These are phyloP conservation scores for Lanmaoa pseudosensibilis DNA, from an alignment of 768 basidiomycete species.

Conservation along the genomic window DNA sequence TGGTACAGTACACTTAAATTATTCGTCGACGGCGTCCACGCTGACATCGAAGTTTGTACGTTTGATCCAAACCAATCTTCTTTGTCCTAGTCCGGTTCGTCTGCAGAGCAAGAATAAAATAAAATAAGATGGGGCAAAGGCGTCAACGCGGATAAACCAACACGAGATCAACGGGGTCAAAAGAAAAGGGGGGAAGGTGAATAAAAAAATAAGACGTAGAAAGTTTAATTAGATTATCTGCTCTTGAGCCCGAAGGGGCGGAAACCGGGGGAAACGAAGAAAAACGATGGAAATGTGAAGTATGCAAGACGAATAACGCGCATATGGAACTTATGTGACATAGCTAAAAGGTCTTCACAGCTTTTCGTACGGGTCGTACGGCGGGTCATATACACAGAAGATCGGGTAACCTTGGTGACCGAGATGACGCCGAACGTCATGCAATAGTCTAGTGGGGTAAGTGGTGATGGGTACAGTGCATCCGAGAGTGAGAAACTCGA, in stretches of 20 bases:
- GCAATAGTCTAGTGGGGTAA: not conserved
- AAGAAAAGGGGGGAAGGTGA: not conserved
- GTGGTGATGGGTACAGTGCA: not conserved
- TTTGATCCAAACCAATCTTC: not conserved
- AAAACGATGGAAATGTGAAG: not conserved
- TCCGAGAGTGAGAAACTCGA: not conserved
- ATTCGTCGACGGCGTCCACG: not conserved
- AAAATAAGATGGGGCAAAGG: not conserved
- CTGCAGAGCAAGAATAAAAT: not conserved
- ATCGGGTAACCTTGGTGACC: not conserved
- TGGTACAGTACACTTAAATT: not conserved
- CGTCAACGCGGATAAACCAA: not conserved
- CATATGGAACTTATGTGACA: not conserved
- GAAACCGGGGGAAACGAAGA: not conserved
- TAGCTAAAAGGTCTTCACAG: not conserved
- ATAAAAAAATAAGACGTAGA: not conserved
- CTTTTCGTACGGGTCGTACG: slow-evolving; percentile 5
- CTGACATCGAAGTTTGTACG: not conserved
- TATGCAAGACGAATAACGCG: not conserved
- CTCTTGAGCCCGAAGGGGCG: not conserved
- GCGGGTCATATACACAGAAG: not conserved
- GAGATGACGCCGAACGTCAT: not conserved
- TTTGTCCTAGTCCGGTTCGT: not conserved
- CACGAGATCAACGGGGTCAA: not conserved
- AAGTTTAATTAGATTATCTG: not conserved